Conservation (phyloP, 31 red algal species). For the Endocladia muricata region DNA sequence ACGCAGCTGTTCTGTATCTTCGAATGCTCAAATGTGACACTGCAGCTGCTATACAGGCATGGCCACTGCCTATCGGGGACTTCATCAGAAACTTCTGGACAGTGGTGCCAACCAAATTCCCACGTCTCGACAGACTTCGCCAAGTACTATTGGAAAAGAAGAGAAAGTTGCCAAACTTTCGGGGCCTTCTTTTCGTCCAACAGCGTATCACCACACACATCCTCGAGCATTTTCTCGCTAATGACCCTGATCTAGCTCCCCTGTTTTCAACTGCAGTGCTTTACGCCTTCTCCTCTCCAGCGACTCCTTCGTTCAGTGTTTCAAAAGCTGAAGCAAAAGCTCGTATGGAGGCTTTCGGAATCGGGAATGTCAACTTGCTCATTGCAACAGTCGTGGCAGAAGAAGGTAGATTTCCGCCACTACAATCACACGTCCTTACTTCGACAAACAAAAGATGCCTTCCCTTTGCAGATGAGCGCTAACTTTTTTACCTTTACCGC, state of each 20-base stretch:
- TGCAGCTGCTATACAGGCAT: background rate
- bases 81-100: slow-evolving; percentile 18
- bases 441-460: too few species aligned
- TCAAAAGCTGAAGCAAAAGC: slow-evolving; percentile 24
- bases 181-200: slow-evolving; percentile 55
- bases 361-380: slow-evolving; percentile 30
- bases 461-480: background rate
- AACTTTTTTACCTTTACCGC: background rate
- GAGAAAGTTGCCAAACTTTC: background rate
- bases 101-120: slow-evolving; percentile 1
- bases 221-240: slow-evolving; percentile 39
- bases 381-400: slow-evolving; percentile 51
- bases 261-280: slow-evolving; percentile 12
- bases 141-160: slow-evolving; percentile 25
- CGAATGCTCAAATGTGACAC: slow-evolving; percentile 31
- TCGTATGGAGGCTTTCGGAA: slow-evolving; percentile 12
- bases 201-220: slow-evolving; percentile 54
- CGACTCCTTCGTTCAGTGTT: slow-evolving; percentile 27
- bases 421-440: too few species aligned
- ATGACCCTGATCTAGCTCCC: background rate
- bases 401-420: slow-evolving; percentile 7
- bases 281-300: slow-evolving; percentile 28
- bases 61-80: background rate
- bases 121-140: slow-evolving; percentile 10
- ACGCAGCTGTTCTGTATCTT: slow-evolving; percentile 18